A percentile compares a stretch with the other conserved stretches of the same genome.
Evolutionary conservation across 2,329 filamentous ascomycete genomes (phyloP).

Genomic region (Fusarium sp.): DNA sequence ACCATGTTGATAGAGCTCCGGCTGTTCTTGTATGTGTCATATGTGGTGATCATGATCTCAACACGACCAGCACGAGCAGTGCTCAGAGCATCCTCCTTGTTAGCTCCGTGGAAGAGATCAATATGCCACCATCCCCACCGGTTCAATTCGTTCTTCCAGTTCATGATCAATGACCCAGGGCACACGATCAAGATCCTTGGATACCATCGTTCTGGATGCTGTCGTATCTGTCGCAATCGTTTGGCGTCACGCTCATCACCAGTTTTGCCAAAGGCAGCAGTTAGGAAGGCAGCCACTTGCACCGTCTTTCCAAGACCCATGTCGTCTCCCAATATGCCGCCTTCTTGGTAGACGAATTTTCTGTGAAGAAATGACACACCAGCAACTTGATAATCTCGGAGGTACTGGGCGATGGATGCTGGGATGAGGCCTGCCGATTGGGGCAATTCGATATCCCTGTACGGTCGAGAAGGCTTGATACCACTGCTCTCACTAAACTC

Average conservation of each 20-base stretch:
- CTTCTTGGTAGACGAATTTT: constrained; percentile 89
- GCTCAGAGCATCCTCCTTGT: constrained; percentile 74
- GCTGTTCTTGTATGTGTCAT: constrained; percentile 86
- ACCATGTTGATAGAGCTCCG: constrained; percentile 79
- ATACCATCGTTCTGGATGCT: constrained; percentile 75
- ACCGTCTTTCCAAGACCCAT: constrained; percentile 99
- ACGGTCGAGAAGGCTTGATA: constrained; percentile 72
- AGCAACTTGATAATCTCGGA: constrained; percentile 89
- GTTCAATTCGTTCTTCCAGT: constrained; percentile 87
- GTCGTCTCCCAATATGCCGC: constrained; percentile 91
- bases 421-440: constrained; percentile 85
- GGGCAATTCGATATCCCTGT: constrained; percentile 78
- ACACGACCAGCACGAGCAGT: constrained; percentile 78
- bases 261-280: constrained; percentile 92
- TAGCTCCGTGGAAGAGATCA: constrained; percentile 78
- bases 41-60: constrained; percentile 95
- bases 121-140: constrained; percentile 97
- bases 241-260: constrained; percentile 87
- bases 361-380: constrained; percentile 88
- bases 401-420: constrained; percentile 87
- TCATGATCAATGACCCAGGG: constrained; percentile 85
- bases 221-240: constrained; percentile 85
- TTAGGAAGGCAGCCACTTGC: constrained; percentile 91
- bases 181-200: constrained; percentile 82
- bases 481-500: constrained; percentile 64